These are phyloP conservation scores for Phytophthora multivora DNA, from an alignment of 352 stramenopile genomes.

Conservation along the genomic window DNA sequence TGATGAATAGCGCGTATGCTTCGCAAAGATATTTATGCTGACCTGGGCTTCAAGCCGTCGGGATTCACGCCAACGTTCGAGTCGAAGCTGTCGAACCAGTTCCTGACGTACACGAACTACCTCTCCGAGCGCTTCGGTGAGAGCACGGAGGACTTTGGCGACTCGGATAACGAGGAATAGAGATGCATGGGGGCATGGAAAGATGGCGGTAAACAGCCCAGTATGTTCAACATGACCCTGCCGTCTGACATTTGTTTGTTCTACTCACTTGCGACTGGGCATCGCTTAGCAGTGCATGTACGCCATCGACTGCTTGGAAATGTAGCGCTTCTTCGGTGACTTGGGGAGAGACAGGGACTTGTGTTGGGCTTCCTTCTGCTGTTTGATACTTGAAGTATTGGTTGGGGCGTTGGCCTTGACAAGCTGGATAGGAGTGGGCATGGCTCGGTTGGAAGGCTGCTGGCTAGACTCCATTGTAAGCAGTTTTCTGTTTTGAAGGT, in stretches of 20 bases:
- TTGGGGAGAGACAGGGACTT: not conserved
- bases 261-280: not conserved
- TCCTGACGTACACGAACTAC: constrained; percentile 70
- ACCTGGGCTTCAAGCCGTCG: constrained; percentile 54
- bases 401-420: not conserved
- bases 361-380: constrained; percentile 4
- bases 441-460: constrained; percentile 1
- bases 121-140: constrained; percentile 51
- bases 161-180: constrained; percentile 38
- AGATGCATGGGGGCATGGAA: not conserved
- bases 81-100: constrained; percentile 68
- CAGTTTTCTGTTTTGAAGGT: not conserved
- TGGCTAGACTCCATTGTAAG: constrained; percentile 10
- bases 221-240: too few relatives aligned
- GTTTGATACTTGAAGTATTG: constrained; percentile 3
- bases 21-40: constrained; percentile 56
- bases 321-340: constrained; percentile 23
- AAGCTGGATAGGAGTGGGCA: constrained; percentile 8
- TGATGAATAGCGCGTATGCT: constrained; percentile 45
- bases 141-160: constrained; percentile 46
- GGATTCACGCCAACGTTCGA: constrained; percentile 56
- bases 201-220: too few relatives aligned
- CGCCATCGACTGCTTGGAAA: constrained; percentile 25
- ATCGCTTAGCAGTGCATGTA: constrained; percentile 16
- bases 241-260: too few relatives aligned